Evolutionary conservation across 1,284 basidiomycete species (phyloP), one percentile per base, ranked within the genome.

Genomic region (Marasmius fiardii): DNA sequence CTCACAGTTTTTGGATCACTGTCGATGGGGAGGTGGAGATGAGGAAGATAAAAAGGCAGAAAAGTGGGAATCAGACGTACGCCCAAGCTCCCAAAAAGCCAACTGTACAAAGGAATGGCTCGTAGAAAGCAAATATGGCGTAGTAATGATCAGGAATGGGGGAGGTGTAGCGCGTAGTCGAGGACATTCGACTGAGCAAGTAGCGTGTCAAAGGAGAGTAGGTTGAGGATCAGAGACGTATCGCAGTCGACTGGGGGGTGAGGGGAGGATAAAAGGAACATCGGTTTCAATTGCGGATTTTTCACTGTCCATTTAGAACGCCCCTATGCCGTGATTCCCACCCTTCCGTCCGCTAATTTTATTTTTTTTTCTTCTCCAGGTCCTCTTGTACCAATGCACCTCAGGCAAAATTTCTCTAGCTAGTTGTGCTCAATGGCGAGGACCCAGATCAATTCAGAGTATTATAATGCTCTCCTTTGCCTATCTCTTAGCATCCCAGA

Each of bases 91-190:
- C 87, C 45, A 88, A 57, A 66, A 88, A 82, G 35, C 88, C 86
- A 39, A 80, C 65, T 14, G 77, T 67, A n/a, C 84, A 82, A 54
- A 90, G 68, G 23, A 83, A 72, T 0, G 88, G 88, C 68, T 91
- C 88, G 65, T 86, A 89, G 56, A 82, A 74, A 24, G 80, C 87
- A 64, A 91, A 91, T 57, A 86, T 74, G 50, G 80, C 74, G 68
- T 83, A 91, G 71, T 91, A 90, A 60, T 82, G 78, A 61, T 79
- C 76, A 33, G 88, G 87, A 60, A 90, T 76, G 33, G 88, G 83
- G 58, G 87, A 86, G 31, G 71, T 50, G n/a, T 50, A 28, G 67
- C 2, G 72, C 31, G 68, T 62, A 68, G 76, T 77, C 62, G 61
- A 67, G 60, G 31, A 50, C 53, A 31, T 31, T 4, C 4, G 10